Evolutionary conservation across 768 basidiomycete genomes (phyloP), one percentile per base, ranked within the genome.

Genomic region (Naganishia vaughanmartiniae): DNA sequence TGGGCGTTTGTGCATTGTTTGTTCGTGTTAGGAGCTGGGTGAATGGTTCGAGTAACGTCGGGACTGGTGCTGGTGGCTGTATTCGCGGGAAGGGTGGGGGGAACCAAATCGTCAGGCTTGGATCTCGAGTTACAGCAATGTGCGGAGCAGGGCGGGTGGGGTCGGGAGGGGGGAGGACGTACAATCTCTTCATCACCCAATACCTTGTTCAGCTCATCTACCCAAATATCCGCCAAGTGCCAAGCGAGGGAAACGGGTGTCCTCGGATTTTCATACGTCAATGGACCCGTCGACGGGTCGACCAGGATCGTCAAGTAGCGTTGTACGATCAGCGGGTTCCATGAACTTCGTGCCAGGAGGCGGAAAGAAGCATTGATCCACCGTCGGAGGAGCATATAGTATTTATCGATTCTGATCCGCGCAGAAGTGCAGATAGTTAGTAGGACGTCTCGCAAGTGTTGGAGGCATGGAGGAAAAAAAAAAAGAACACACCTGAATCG

Each of bases 341-440:
- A 99, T 55, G 85, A 83, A 26, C 82, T 80, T 54, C 89, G 85
- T 45, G 88, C 85, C 30, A 98, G 85, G 24, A 96, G 85, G 39
- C 89, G 84, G 81, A 98, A 94, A 0, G 89, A 87, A 0, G 89
- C 91, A 76, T 93, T 90, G 66, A 91, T 85, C 77, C 92, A 97
- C 73, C 89, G 86, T 70, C 95, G 86, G 70, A 97, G 87, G 55
- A 99, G 89, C 88, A 97, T 89, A 79, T 95, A 94, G 80, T 91
- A 98, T 81, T 99, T 99, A 85, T 99, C 95, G 80, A 97, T 88
- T 74, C 94, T 96, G 76, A 14, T 14, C 24, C 24, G 28, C 10
- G 33, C 26, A 33, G 36, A 30, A 60, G 68, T 65, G 15, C 5
- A 2, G 2, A 15, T 42, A 15, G 42, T 42, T 42, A 42, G 42